Evolutionary conservation across 305 asterid species (phyloP).

Genomic region (Fraxinus baroniana): DNA sequence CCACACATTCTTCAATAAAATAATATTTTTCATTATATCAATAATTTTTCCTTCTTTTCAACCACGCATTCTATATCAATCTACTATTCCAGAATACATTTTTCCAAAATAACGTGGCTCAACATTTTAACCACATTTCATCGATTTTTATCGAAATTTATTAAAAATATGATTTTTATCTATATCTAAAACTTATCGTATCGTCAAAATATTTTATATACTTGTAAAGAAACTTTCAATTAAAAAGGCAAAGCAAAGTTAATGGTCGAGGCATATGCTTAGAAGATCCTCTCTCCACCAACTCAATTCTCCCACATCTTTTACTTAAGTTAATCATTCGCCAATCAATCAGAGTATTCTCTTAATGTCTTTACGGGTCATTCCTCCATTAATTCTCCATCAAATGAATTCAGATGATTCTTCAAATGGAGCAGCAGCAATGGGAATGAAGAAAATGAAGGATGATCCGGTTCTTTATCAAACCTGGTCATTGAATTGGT

Average conservation of each 20-base stretch:
- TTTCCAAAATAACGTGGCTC: too few relatives aligned
- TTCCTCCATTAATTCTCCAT: not conserved
- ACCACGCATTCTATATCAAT: too few relatives aligned
- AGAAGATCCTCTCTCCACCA: slow-evolving; percentile 20
- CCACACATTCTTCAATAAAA: too few relatives aligned
- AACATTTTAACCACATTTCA: too few relatives aligned
- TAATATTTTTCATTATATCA: too few relatives aligned
- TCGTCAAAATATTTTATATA: not conserved
- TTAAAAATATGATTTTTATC: too few relatives aligned
- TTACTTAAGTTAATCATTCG: not conserved
- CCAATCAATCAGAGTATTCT: not conserved
- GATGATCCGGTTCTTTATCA: not conserved
- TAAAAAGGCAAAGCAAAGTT: not conserved
- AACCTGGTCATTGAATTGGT: not conserved
- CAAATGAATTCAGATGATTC: not conserved
- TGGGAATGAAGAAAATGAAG: not conserved
- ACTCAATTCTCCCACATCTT: not conserved
- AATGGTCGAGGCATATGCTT: slow-evolving; percentile 24
- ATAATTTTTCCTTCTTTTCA: too few relatives aligned
- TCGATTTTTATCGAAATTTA: not conserved
- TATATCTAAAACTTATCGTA: too few relatives aligned
- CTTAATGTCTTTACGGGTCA: not conserved
- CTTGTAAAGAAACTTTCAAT: not conserved
- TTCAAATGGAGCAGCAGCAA: not conserved
- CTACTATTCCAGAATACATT: too few relatives aligned